Conservation (phyloP, 345 rosid genomes). For the Cochlearia excelsa region DNA sequence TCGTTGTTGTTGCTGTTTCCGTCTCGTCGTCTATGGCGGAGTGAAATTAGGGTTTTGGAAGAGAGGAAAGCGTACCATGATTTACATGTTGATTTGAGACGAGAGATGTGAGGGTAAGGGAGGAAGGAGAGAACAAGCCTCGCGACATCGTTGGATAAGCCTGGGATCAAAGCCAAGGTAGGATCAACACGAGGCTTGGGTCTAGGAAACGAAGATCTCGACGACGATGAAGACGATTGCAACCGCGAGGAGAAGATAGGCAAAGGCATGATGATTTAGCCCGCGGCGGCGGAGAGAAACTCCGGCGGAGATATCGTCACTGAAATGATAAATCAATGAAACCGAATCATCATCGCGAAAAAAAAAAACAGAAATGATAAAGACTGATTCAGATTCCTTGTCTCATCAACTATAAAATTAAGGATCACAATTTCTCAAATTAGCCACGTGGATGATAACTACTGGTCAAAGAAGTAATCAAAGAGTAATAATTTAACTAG, state of each 20-base stretch:
- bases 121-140: conserved; percentile 54
- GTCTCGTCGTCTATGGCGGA: conserved; percentile 42
- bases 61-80: conserved; percentile 77
- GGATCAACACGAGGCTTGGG: conserved; percentile 37
- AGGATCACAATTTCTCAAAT: neutral
- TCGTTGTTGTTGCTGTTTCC: neutral
- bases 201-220: conserved; percentile 23
- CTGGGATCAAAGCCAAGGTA: conserved; percentile 55
- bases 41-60: conserved; percentile 54
- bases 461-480: neutral
- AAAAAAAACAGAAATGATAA: neutral
- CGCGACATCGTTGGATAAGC: conserved; percentile 68
- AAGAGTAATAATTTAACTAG: no score
- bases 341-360: neutral
- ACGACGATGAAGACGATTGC: conserved; percentile 20
- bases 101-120: conserved; percentile 72
- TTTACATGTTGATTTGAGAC: conserved; percentile 66
- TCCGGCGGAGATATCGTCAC: conserved; percentile 8
- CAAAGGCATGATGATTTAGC: conserved; percentile 22
- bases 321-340: conserved; percentile 21
- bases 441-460: neutral
- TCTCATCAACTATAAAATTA: no score
- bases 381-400: conserved; percentile 24
- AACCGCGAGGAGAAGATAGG: conserved; percentile 32
- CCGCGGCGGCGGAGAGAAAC: neutral